Percentiles rank a stretch among this genome's conserved stretches.
Conservation (phyloP, 352 stramenopile genomes). For the Globisporangium paddicum region DNA sequence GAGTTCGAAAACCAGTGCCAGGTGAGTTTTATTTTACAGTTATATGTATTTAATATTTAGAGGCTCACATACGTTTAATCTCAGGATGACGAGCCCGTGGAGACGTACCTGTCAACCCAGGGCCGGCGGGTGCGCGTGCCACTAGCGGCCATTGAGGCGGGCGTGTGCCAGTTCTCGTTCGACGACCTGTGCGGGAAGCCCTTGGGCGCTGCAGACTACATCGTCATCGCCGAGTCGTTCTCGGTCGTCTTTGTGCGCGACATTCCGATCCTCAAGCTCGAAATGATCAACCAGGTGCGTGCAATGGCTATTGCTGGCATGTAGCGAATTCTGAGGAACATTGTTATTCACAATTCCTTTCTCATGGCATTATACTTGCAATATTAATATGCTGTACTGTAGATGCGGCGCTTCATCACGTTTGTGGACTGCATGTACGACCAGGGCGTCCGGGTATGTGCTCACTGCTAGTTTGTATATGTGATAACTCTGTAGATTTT, state of each 20-base stretch:
- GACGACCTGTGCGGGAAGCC: constrained; percentile 93
- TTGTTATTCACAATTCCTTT: not conserved
- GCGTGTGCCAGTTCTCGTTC: constrained; percentile 92
- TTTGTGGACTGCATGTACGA: constrained; percentile 99
- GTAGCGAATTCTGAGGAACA: not conserved
- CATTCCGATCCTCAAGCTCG: constrained; percentile 85
- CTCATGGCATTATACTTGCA: not conserved
- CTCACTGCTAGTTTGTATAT: not conserved
- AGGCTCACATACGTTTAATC: not conserved
- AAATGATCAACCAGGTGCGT: constrained; percentile 86
- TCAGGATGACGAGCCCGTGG: constrained; percentile 38
- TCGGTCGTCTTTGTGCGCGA: constrained; percentile 89
- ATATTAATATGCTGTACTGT: not conserved
- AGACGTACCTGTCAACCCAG: constrained; percentile 59
- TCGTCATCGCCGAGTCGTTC: constrained; percentile 87
- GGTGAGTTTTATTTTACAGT: constrained; percentile 13
- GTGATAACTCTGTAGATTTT: not conserved
- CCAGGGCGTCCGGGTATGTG: constrained; percentile 58
- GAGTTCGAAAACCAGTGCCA: constrained; percentile 59
- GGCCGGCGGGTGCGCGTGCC: constrained; percentile 60
- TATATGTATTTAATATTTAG: not conserved
- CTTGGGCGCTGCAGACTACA: constrained; percentile 92
- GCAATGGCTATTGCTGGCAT: not conserved
- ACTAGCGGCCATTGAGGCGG: constrained; percentile 39
- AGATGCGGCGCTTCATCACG: constrained; percentile 96